Conservation (phyloP, 78 protist genomes). For the Thecamonas trahens region DNA sequence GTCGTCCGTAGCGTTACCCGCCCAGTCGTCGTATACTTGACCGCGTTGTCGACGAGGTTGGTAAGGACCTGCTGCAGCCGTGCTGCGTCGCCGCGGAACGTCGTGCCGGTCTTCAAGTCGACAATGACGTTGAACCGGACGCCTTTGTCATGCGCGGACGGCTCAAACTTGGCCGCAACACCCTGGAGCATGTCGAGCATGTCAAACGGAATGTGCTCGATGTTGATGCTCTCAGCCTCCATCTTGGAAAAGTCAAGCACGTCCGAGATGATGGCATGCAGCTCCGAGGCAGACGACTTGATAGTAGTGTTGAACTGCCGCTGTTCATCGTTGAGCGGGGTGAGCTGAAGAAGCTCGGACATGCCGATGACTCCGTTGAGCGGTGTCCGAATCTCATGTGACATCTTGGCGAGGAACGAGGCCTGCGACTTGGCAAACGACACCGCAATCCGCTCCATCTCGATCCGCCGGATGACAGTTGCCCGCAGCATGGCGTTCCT, state of each 20-base stretch:
- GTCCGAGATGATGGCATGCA: constrained; percentile 52
- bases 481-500: too few relatives aligned
- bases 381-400: constrained; percentile 49
- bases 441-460: too few relatives aligned
- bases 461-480: too few relatives aligned
- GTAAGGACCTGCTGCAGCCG: constrained; percentile 47
- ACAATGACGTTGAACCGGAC: constrained; percentile 19
- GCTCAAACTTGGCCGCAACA: constrained; percentile 29
- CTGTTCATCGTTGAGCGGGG: constrained; percentile 23
- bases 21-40: constrained; percentile 47
- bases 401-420: constrained; percentile 29
- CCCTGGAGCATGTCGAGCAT: constrained; percentile 38
- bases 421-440: too few relatives aligned
- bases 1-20: background rate
- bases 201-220: constrained; percentile 28
- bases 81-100: constrained; percentile 33
- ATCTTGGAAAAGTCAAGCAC: constrained; percentile 46
- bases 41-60: constrained; percentile 60
- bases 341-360: constrained; percentile 15
- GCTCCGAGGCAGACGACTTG: constrained; percentile 29
- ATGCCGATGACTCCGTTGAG: constrained; percentile 44
- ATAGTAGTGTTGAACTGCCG: constrained; percentile 38
- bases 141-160: constrained; percentile 29
- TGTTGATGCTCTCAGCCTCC: constrained; percentile 34
- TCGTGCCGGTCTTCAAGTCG: constrained; percentile 8